These are phyloP conservation scores for Botrytis galanthina DNA, from an alignment of 2,329 filamentous ascomycete species.

Conservation along the genomic window DNA sequence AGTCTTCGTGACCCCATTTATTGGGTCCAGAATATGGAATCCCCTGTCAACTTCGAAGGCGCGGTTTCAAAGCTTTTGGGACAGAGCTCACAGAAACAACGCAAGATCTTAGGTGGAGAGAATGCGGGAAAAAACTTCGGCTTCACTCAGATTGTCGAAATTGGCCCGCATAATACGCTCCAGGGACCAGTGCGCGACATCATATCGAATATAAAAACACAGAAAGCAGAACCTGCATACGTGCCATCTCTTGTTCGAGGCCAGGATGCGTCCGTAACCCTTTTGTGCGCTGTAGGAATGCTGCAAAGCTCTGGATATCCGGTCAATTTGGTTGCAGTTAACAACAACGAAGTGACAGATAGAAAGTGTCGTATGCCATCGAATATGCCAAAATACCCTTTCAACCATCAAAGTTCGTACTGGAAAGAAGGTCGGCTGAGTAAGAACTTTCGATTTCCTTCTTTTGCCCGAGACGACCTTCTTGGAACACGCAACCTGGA, in stretches of 20 bases:
- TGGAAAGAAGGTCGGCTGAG: background rate
- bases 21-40: too few species aligned
- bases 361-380: too few species aligned
- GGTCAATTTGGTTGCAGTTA: background rate
- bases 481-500: background rate
- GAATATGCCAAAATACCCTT: background rate
- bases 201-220: background rate
- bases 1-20: too few species aligned
- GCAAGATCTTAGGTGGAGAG: too few species aligned
- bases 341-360: background rate
- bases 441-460: background rate
- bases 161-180: background rate
- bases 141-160: background rate
- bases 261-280: background rate
- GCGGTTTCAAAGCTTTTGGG: background rate
- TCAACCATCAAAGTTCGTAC: background rate
- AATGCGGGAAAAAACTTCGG: too few species aligned
- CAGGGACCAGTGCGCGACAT: background rate
- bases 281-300: background rate
- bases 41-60: too few species aligned
- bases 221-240: background rate
- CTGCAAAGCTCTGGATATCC: background rate
- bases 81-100: background rate
- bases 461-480: background rate
- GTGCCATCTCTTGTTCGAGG: background rate